Conservation (phyloP, 2,329 filamentous ascomycete genomes). For the Meredithiella fracta region DNA sequence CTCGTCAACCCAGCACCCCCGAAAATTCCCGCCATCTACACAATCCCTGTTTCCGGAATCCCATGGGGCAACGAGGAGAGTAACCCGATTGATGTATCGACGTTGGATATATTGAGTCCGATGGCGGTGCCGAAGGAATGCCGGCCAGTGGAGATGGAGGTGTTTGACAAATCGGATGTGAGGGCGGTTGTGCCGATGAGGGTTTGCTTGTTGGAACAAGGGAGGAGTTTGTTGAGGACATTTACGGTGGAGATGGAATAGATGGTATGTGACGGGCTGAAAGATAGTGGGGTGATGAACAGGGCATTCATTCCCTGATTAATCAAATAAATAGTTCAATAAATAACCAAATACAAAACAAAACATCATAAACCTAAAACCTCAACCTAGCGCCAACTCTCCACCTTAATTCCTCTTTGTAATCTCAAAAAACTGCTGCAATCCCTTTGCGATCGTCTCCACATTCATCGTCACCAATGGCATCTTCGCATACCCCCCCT, state of each 20-base stretch:
- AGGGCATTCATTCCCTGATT: not conserved
- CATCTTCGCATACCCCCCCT: constrained; percentile 70
- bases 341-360: not conserved
- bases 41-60: constrained; percentile 7
- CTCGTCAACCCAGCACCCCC: constrained; percentile 29
- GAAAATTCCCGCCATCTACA: constrained; percentile 15
- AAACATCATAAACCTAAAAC: not conserved
- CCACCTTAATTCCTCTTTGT: constrained; percentile 33
- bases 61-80: constrained; percentile 4
- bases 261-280: not conserved
- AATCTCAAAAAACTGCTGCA: constrained; percentile 64
- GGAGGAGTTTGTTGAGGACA: constrained; percentile 31
- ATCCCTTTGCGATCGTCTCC: constrained; percentile 60
- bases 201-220: constrained; percentile 34
- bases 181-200: constrained; percentile 33
- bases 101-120: not conserved
- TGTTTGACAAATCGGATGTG: constrained; percentile 27
- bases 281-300: not conserved
- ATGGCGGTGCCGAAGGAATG: constrained; percentile 19
- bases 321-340: not conserved
- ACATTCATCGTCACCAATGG: constrained; percentile 78
- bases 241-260: constrained; percentile 24
- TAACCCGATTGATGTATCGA: not conserved
- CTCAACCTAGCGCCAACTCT: not conserved
- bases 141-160: constrained; percentile 34